Evolutionary conservation across 129 eudicot species (phyloP).

Genomic region (Escallonia rubra): DNA sequence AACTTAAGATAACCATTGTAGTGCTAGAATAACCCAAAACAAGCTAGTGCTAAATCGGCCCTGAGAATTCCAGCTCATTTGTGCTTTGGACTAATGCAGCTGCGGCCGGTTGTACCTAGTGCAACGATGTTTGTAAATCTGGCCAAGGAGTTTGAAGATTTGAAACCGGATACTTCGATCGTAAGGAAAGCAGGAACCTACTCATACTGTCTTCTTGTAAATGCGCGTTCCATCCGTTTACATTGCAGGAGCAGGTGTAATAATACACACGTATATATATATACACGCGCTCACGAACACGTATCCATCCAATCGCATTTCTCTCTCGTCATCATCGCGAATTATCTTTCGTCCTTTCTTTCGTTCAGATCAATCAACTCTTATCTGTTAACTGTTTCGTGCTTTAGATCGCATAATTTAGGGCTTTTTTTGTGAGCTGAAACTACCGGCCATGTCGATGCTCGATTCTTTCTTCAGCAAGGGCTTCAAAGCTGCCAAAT

Average conservation of each 20-base stretch:
- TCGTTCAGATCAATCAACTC: not conserved
- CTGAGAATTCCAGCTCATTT: too few species aligned
- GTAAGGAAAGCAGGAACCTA: not conserved
- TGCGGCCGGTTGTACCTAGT: too few species aligned
- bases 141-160: not conserved
- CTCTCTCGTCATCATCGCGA: not conserved
- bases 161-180: not conserved
- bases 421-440: conserved; percentile 1
- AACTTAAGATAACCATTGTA: too few species aligned
- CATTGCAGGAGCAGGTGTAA: conserved; percentile 28
- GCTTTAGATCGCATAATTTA: conserved; percentile 6
- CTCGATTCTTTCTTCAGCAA: conserved; percentile 79
- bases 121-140: too few species aligned
- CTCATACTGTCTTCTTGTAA: not conserved
- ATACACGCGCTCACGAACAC: not conserved
- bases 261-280: not conserved
- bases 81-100: too few species aligned
- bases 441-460: conserved; percentile 34
- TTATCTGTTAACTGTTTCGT: not conserved
- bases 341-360: not conserved
- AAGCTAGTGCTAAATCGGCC: too few species aligned
- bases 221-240: conserved; percentile 18
- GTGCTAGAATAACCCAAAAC: too few species aligned
- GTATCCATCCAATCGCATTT: not conserved
- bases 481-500: conserved; percentile 72